Percentiles rank a stretch among this genome's conserved stretches.
phyloP scores from a whole-genome alignment of 352 stramenopile genomes.

The Pythium rishiriense region DNA sequence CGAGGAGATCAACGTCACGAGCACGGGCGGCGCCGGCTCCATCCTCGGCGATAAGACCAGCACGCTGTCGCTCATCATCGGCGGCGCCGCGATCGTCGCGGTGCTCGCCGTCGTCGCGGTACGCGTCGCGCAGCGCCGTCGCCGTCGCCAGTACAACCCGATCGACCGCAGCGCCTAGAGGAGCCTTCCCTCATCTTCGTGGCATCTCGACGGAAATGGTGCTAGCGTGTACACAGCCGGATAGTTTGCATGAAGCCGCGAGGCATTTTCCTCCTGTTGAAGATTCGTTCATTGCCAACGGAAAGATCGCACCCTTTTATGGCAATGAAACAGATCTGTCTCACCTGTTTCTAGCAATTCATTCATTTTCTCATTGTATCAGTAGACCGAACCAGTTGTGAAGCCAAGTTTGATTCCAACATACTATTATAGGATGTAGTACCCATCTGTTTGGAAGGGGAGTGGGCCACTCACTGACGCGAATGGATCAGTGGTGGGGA shows the following conservation, averaged over 20 bases:
- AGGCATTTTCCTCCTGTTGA: too few relatives aligned
- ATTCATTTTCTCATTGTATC: background rate
- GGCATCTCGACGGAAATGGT: too few relatives aligned
- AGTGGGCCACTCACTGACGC: background rate
- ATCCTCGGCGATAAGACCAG: slow-evolving; percentile 3
- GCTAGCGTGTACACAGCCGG: too few relatives aligned
- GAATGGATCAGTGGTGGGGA: background rate
- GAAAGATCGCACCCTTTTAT: background rate
- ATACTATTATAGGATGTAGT: background rate
- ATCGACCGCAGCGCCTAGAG: slow-evolving; percentile 29
- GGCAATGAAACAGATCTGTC: background rate
- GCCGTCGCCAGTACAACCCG: slow-evolving; percentile 47
- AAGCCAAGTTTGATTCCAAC: too few relatives aligned
- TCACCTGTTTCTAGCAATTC: background rate
- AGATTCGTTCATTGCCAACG: too few relatives aligned
- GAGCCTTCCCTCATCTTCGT: too few relatives aligned
- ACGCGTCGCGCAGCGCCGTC: slow-evolving; percentile 28
- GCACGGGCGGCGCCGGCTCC: background rate
- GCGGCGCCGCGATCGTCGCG: slow-evolving; percentile 20
- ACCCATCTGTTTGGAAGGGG: background rate
- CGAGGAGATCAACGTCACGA: slow-evolving; percentile 15
- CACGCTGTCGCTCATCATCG: slow-evolving; percentile 24
- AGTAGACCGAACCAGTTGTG: too few relatives aligned
- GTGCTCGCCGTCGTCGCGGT: slow-evolving; percentile 14
- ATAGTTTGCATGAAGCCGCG: too few relatives aligned